Evolutionary conservation across 768 basidiomycete species (phyloP).

Genomic region (Russula emetica): DNA sequence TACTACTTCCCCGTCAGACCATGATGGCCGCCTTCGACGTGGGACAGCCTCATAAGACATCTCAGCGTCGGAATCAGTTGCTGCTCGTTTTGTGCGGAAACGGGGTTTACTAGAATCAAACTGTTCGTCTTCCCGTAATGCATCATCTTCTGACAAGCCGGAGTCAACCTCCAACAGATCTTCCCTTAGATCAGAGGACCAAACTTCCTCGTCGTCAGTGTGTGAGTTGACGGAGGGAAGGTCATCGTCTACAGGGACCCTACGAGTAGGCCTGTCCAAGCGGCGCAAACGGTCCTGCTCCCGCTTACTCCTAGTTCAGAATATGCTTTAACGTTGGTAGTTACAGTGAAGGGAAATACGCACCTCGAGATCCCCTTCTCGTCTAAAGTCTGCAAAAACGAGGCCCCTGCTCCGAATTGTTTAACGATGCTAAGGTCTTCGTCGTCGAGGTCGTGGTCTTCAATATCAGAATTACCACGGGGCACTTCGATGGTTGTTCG

Average conservation of each 20-base stretch:
- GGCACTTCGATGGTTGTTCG: conserved; percentile 63
- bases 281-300: conserved; percentile 70
- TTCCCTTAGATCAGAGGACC: conserved; percentile 44
- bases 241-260: conserved; percentile 46
- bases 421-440: conserved; percentile 63
- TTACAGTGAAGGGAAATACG: conserved; percentile 28
- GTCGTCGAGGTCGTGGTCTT: conserved; percentile 51
- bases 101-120: conserved; percentile 25
- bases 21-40: conserved; percentile 46
- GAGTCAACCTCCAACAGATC: conserved; percentile 29
- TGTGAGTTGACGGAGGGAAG: conserved; percentile 68
- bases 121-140: conserved; percentile 32
- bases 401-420: conserved; percentile 56
- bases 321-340: conserved; percentile 12
- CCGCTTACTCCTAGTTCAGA: conserved; percentile 66
- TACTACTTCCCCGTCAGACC: conserved; percentile 45
- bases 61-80: conserved; percentile 52
- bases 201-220: conserved; percentile 53
- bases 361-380: conserved; percentile 77
- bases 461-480: conserved; percentile 44
- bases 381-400: conserved; percentile 72
- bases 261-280: conserved; percentile 53
- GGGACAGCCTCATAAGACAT: conserved; percentile 70
- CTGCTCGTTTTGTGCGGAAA: conserved; percentile 25
- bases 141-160: conserved; percentile 33